phyloP scores from a whole-genome alignment of 805 yeast species.

The Kodamaea laetipori region DNA sequence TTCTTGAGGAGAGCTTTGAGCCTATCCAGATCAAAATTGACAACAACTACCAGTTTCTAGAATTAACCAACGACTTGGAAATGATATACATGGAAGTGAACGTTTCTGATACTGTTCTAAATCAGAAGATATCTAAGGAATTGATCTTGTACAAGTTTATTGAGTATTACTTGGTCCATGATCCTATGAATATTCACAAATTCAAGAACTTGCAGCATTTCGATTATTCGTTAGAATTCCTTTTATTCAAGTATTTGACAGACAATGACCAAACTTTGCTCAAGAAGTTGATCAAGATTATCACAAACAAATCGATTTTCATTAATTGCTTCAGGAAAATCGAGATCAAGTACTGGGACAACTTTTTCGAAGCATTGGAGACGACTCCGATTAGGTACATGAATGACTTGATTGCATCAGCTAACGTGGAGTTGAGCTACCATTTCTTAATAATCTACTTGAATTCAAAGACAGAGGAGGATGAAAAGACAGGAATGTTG shows the following conservation, averaged over 20 bases:
- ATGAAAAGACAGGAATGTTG: constrained; percentile 22
- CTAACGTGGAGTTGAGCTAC: constrained; percentile 50
- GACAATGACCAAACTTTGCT: constrained; percentile 25
- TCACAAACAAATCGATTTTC: constrained; percentile 34
- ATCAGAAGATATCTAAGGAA: constrained; percentile 37
- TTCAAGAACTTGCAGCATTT: constrained; percentile 46
- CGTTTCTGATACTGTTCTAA: constrained; percentile 26
- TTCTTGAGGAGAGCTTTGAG: constrained; percentile 13
- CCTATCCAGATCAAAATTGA: constrained; percentile 31
- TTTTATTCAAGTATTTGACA: constrained; percentile 46
- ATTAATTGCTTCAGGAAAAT: constrained; percentile 61
- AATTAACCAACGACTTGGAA: constrained; percentile 32
- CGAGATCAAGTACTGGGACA: constrained; percentile 55
- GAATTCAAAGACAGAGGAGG: constrained; percentile 47
- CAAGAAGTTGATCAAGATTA: constrained; percentile 30
- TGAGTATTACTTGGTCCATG: constrained; percentile 44
- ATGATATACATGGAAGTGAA: constrained; percentile 46
- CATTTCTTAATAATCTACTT: constrained; percentile 54
- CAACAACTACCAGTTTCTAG: constrained; percentile 7
- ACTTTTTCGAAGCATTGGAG: constrained; percentile 44
- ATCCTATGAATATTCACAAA: constrained; percentile 29
- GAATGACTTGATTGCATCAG: constrained; percentile 40
- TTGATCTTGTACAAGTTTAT: constrained; percentile 49
- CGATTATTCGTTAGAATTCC: constrained; percentile 51
- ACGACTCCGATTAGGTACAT: constrained; percentile 49